Conservation (phyloP, 352 stramenopile genomes). For the Proteromonas lacertae region DNA sequence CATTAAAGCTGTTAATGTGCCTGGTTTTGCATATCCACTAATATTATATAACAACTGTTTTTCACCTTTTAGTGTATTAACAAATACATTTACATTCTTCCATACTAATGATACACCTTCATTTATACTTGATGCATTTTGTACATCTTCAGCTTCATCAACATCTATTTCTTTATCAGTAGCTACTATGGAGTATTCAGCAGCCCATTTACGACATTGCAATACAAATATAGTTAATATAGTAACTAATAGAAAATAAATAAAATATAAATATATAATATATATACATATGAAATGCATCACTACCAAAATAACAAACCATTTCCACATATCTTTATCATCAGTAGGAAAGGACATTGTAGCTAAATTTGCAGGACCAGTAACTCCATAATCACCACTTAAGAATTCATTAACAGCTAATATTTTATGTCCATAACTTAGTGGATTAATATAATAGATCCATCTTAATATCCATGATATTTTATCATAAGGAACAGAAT, state of each 20-base stretch:
- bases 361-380: slow-evolving; percentile 1
- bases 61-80: slow-evolving; percentile 16
- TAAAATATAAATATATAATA: slow-evolving; percentile 3
- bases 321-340: too few relatives aligned
- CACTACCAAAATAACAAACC: slow-evolving; percentile 1
- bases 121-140: too few relatives aligned
- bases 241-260: too few relatives aligned
- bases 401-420: slow-evolving; percentile 5
- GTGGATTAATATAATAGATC: slow-evolving; percentile 29
- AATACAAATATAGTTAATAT: too few relatives aligned
- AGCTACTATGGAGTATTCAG: too few relatives aligned
- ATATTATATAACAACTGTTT: slow-evolving; percentile 36
- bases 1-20: too few relatives aligned
- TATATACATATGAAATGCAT: slow-evolving; percentile 3
- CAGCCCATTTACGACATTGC: too few relatives aligned
- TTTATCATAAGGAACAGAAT: slow-evolving; percentile 17
- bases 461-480: slow-evolving; percentile 22
- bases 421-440: slow-evolving; percentile 1
- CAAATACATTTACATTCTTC: neutral
- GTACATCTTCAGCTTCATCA: too few relatives aligned
- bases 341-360: neutral
- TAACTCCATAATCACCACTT: neutral
- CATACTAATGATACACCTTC: neutral
- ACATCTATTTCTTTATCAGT: too few relatives aligned
- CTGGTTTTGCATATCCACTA: slow-evolving; percentile 19